These are phyloP conservation scores for Fraxinus sp. DNA, from an alignment of 305 asterid species.

Conservation along the genomic window DNA sequence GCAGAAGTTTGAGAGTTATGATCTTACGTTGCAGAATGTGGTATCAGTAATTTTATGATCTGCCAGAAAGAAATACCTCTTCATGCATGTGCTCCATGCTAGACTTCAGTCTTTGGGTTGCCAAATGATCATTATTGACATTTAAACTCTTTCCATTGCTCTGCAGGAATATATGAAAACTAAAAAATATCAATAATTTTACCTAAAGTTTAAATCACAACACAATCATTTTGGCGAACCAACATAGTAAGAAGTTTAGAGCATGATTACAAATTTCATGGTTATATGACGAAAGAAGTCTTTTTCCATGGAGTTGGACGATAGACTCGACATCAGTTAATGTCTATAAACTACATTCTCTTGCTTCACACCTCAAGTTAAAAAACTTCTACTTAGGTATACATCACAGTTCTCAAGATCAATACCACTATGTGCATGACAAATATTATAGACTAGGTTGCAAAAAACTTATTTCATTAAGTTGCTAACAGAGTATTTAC, in stretches of 20 bases:
- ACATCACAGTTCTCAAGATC: not conserved
- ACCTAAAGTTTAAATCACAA: not conserved
- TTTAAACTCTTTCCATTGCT: slow-evolving; percentile 39
- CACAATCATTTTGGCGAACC: not conserved
- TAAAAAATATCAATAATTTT: not conserved
- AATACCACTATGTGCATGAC: not conserved
- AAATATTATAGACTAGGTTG: not conserved
- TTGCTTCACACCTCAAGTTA: not conserved
- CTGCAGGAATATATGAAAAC: slow-evolving; percentile 11
- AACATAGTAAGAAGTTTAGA: not conserved
- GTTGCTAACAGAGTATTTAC: slow-evolving; percentile 41
- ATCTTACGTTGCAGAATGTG: not conserved
- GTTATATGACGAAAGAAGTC: not conserved
- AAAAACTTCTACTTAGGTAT: not conserved
- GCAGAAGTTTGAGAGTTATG: slow-evolving; percentile 7
- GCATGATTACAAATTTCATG: not conserved
- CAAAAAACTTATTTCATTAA: slow-evolving; percentile 1
- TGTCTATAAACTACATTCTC: not conserved
- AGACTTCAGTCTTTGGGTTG: slow-evolving; percentile 61
- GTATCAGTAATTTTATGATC: not conserved
- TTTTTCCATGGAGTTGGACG: not conserved
- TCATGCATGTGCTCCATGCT: slow-evolving; percentile 84
- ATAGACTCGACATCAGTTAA: not conserved
- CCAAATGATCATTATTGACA: slow-evolving; percentile 33
- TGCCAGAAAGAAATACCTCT: slow-evolving; percentile 55